Evolutionary conservation across 805 yeast species (phyloP), one percentile per base, ranked within the genome.

Genomic region (Huiozyma sinensis): DNA sequence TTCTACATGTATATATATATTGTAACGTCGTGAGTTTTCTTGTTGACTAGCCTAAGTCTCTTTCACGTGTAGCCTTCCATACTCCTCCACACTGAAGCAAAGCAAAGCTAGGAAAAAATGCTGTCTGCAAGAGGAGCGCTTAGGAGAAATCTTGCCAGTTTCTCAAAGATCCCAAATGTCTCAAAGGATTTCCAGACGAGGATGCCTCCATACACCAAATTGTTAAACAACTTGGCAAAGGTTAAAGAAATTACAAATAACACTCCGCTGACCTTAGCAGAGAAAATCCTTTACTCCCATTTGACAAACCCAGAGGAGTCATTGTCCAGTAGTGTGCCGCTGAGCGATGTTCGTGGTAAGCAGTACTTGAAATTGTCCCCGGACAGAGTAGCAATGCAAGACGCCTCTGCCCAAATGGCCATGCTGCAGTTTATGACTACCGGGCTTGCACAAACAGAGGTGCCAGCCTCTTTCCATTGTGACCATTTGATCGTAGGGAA

Each of bases 371-470:
- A 92, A 71, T 75, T 92, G 57, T 79, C 84, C 63, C 98, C 98
- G 27, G 98, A 92, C 64, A 79, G 98, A 64, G 97, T 92, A 40
- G 98, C 98, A 28, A 90, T 94, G 95, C 98, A 92, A 72, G 98
- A 92, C 73, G 98, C 98, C n/a, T 85, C 96, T 31, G 98, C 98
- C 13, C 98, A 92, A 69, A 92, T 90, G 86, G 98, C 98, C n/a
- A 72, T 92, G 54, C 72, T 92, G 56, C 98, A 92, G 69, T 92
- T 92, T 71, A 92, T 92, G 95, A 87, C 97, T 43, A 90, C 96
- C 52, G 95, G 95, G 33, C 77, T 90, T 77, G 71, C 83, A 41
- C 66, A 77, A 33, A 90, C 95, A 13, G 83, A 84, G 6, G 95
- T 94, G 7, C 98, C 98, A 33, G 90, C 86, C 13, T 85, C 96